Evolutionary conservation across 345 rosid species (phyloP).

Genomic region (Salix arbutifolia): DNA sequence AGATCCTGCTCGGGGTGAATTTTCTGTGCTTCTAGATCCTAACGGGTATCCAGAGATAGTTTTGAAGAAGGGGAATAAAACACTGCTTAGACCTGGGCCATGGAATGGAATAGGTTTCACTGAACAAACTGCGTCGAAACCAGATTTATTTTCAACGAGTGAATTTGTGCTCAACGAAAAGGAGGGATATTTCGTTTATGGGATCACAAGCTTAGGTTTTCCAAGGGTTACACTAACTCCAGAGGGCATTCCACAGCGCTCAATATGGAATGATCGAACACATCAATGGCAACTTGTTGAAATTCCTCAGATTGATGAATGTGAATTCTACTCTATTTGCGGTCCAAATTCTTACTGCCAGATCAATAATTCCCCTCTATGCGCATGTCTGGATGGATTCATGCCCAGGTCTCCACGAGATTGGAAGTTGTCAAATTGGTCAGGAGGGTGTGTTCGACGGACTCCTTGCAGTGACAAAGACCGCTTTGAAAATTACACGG

Average conservation of each 20-base stretch:
- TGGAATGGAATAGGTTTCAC: background rate
- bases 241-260: background rate
- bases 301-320: background rate
- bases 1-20: background rate
- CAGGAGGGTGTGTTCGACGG: background rate
- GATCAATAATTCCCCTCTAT: background rate
- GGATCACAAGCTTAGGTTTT: background rate
- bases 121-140: no score
- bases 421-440: background rate
- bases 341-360: background rate
- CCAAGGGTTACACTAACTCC: background rate
- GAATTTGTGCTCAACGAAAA: background rate
- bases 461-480: background rate
- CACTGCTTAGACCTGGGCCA: background rate
- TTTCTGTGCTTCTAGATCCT: background rate
- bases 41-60: background rate
- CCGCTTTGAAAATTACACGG: background rate
- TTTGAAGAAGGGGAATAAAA: background rate
- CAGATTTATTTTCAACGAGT: background rate
- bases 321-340: background rate
- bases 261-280: background rate
- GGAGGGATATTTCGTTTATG: background rate
- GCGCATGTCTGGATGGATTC: background rate
- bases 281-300: background rate
- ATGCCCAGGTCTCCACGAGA: background rate